Percentiles rank a stretch among this genome's conserved stretches.
Evolutionary conservation across 1,139 yeast genomes (phyloP).

Genomic region (Candida pseudocylindracea): DNA sequence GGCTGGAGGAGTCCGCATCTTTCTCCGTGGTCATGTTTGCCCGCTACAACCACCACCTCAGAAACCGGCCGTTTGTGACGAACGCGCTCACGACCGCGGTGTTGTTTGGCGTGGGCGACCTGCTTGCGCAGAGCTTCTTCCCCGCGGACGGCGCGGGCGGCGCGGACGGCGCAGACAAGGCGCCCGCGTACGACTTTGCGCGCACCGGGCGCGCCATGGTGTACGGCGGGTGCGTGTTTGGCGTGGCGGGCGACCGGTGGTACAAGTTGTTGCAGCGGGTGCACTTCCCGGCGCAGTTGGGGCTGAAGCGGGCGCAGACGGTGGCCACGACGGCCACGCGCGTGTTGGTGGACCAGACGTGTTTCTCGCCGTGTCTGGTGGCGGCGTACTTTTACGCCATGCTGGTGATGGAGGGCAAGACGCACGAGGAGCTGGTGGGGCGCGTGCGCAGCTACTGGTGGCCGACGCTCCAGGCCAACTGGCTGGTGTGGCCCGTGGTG

Average conservation of each 20-base stretch:
- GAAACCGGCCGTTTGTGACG: conserved; percentile 12
- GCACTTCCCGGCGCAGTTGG: neutral
- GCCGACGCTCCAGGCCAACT: conserved; percentile 43
- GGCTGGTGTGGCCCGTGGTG: conserved; percentile 78
- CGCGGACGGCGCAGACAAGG: conserved; percentile 1
- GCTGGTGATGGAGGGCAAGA: conserved; percentile 32
- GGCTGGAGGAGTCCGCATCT: neutral
- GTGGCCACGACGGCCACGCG: conserved; percentile 14
- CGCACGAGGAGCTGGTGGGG: neutral
- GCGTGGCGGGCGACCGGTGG: conserved; percentile 21
- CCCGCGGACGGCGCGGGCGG: conserved; percentile 4
- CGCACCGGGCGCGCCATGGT: conserved; percentile 14
- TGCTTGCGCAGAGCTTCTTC: conserved; percentile 12
- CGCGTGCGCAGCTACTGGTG: conserved; percentile 17
- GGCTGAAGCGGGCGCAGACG: neutral
- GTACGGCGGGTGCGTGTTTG: conserved; percentile 17
- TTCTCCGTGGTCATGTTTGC: conserved; percentile 2
- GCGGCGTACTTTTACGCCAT: conserved; percentile 48
- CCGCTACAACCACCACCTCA: conserved; percentile 11
- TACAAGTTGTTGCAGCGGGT: conserved; percentile 8
- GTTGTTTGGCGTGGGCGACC: conserved; percentile 19
- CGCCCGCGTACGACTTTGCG: conserved; percentile 8
- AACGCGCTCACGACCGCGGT: conserved; percentile 17
- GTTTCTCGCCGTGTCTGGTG: conserved; percentile 54
- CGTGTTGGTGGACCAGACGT: conserved; percentile 48